Conservation (phyloP, 257 asterid species). For the Solanum rostratum region DNA sequence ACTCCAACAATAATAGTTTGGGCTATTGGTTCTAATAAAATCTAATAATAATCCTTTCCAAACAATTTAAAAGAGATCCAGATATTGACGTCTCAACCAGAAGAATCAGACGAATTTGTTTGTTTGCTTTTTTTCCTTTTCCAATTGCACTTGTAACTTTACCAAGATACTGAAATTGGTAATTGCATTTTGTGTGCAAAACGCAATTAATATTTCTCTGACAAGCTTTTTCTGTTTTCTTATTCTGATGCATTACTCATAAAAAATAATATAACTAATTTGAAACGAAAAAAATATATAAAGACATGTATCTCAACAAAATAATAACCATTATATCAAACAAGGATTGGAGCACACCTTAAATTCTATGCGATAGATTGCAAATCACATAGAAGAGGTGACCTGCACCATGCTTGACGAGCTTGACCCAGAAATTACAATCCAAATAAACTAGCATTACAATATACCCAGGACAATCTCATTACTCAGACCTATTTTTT, state of each 20-base stretch:
- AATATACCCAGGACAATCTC: no score
- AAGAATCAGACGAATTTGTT: no score
- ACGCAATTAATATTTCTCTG: not conserved
- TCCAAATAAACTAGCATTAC: no score
- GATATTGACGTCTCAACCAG: not conserved
- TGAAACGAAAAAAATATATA: not conserved
- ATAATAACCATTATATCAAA: not conserved
- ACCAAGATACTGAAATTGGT: not conserved
- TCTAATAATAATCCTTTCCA: not conserved
- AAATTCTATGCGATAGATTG: rapidly evolving
- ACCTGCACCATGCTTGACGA: no score
- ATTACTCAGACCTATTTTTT: no score
- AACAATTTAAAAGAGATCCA: not conserved
- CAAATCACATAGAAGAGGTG: no score
- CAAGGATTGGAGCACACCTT: no score
- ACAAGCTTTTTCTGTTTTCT: not conserved
- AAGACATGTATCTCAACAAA: no score
- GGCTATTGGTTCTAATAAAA: not conserved
- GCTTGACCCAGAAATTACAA: no score
- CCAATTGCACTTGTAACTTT: not conserved
- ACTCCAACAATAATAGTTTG: not conserved
- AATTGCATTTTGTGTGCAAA: not conserved
- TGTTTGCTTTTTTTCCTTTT: no score
- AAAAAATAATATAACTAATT: not conserved
- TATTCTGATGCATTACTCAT: not conserved